Base-by-base conservation (phyloP, 2,329 filamentous ascomycete genomes). In the Cercospora sojina region DNA sequence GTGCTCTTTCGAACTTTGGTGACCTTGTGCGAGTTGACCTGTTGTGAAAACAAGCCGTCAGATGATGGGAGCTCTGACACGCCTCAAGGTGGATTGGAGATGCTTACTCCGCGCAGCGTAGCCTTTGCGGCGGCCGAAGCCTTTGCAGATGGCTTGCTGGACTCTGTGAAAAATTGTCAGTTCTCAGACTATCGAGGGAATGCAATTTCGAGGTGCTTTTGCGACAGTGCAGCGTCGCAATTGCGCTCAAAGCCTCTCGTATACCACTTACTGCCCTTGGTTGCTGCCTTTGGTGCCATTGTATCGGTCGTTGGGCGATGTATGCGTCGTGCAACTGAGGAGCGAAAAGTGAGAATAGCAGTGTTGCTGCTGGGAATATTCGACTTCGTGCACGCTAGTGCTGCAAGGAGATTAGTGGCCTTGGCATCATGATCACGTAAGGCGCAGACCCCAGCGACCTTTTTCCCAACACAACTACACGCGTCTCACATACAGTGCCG, bases 91-190 rank as follows among this genome's bases (percentile, higher is more conserved):
- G 75, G 70, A 71, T 68, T 69, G 73, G 72, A 63, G 67, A 68
- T 73, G 90, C 92, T 86, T 93, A 96, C 92, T 83, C 93, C 94
- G 86, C 92, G 92, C 78, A 98, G 90, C 80, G 93, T 91, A 82
- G 95, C 91, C 88, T 99, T 98, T 78, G 95, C 91, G 82, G 95
- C 95, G 81, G 90, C 89, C 79, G 89, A 90, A 84, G 95, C 95
- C 88, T 96, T 90, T 77, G 82, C 82, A 77, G 82, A 83, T 77
- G 84, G 79, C 88, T 95, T 95, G 82, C 84, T 77, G 73, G 80
- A 60, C 70, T 74, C 81, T 79, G 74, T 65, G 64, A 77, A 41
- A 41, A 38, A 38, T 53, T 18, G 73, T 78, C 69, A 79, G 78
- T 74, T 49, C 66, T 25, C 64, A 64, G 25, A 25, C 61, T 31